Conservation (phyloP, 2,329 filamentous ascomycete genomes). For the Alternaria sp. region DNA sequence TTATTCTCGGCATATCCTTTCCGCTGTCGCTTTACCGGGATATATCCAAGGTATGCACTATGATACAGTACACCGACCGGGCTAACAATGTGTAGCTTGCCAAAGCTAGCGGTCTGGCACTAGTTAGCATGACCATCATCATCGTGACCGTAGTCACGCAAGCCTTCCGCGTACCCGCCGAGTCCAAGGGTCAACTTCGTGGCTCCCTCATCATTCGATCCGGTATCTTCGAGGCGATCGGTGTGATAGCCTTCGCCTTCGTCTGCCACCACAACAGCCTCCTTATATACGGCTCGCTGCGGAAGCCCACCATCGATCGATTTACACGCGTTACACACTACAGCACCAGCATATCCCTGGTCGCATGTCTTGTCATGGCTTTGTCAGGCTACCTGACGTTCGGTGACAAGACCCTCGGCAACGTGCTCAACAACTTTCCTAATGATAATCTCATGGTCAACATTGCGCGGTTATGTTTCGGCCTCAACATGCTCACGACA, state of each 20-base stretch:
- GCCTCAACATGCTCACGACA: slow-evolving; percentile 98
- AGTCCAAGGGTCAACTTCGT: slow-evolving; percentile 75
- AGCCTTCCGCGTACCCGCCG: slow-evolving; percentile 75
- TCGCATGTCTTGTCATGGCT: slow-evolving; percentile 91
- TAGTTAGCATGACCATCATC: slow-evolving; percentile 93
- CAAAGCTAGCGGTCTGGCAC: slow-evolving; percentile 91
- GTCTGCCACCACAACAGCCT: slow-evolving; percentile 94
- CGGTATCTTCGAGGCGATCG: slow-evolving; percentile 94
- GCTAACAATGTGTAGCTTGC: slow-evolving; percentile 72
- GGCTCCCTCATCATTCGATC: slow-evolving; percentile 79
- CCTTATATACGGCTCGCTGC: slow-evolving; percentile 94
- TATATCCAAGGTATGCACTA: slow-evolving; percentile 77
- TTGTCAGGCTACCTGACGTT: slow-evolving; percentile 92
- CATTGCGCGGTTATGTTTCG: slow-evolving; percentile 92
- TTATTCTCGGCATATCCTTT: slow-evolving; percentile 85
- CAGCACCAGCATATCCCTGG: slow-evolving; percentile 86
- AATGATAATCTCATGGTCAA: slow-evolving; percentile 92
- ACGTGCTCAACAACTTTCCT: slow-evolving; percentile 98
- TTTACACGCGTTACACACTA: slow-evolving; percentile 94
- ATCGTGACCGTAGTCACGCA: slow-evolving; percentile 88
- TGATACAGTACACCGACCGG: slow-evolving; percentile 16
- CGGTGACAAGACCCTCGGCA: slow-evolving; percentile 89
- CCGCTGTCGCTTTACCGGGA: slow-evolving; percentile 94
- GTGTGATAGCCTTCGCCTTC: slow-evolving; percentile 92
- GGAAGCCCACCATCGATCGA: slow-evolving; percentile 93